phyloP scores from a whole-genome alignment of 164 flowering plant genomes.

The Umbilicus rupestris region DNA sequence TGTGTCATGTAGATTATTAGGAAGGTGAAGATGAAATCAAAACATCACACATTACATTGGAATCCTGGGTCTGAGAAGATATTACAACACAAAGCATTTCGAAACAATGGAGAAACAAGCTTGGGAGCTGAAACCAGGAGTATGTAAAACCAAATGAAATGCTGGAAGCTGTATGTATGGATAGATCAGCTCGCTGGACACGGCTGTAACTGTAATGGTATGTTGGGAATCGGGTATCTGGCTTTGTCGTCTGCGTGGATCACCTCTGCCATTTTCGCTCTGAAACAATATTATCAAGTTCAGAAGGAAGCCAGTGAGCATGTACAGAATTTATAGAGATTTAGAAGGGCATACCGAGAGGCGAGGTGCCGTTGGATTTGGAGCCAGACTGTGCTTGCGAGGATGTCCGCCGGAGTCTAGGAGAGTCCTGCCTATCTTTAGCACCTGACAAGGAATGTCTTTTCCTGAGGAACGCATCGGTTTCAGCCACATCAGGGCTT shows the following conservation, averaged over 20 bases:
- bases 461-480: slow-evolving; percentile 52
- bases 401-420: slow-evolving; percentile 52
- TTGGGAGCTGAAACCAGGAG: not conserved
- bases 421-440: slow-evolving; percentile 73
- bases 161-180: not conserved
- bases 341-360: slow-evolving; percentile 40
- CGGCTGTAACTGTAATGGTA: not conserved
- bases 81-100: not conserved
- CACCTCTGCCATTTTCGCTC: slow-evolving; percentile 75
- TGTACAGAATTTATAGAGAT: not conserved
- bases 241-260: slow-evolving; percentile 7
- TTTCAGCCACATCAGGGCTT: slow-evolving; percentile 78
- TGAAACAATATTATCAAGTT: slow-evolving; percentile 20
- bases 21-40: too few relatives aligned
- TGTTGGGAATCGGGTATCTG: too few relatives aligned
- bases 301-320: not conserved
- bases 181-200: not conserved
- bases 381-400: slow-evolving; percentile 58
- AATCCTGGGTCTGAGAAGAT: not conserved
- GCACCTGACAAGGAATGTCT: slow-evolving; percentile 70
- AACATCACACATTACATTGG: not conserved
- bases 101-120: not conserved
- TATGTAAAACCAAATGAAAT: not conserved
- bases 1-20: too few relatives aligned
- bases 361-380: slow-evolving; percentile 46